Evolutionary conservation across 139 green algal species (phyloP).

Genomic region (Tetraselmis chui): DNA sequence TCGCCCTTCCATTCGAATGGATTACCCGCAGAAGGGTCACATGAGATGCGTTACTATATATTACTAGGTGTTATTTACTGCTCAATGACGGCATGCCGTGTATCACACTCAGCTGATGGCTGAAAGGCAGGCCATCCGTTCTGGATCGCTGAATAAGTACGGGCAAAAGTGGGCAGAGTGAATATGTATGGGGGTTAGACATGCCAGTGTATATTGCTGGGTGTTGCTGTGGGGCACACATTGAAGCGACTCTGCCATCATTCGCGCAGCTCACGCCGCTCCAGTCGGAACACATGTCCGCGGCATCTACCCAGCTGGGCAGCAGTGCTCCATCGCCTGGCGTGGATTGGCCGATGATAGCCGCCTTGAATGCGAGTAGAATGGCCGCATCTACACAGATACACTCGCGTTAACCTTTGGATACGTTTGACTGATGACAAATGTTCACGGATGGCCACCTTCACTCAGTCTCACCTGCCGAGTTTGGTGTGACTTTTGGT

Average conservation of each 20-base stretch:
- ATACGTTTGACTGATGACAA: background rate
- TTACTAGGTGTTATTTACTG: background rate
- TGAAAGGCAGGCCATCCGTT: too few species aligned
- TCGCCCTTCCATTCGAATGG: too few species aligned
- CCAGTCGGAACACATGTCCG: background rate
- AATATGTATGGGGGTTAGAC: background rate
- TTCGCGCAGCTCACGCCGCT: background rate
- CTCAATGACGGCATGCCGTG: background rate
- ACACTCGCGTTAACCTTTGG: background rate
- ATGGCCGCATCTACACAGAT: background rate
- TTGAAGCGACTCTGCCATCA: background rate
- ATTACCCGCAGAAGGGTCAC: background rate
- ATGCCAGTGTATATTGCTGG: background rate
- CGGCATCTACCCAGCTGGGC: background rate
- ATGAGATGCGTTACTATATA: background rate
- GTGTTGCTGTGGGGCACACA: background rate
- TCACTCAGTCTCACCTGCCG: background rate
- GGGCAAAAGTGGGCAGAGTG: background rate
- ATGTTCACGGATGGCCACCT: background rate
- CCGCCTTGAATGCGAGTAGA: background rate
- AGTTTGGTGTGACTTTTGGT: background rate
- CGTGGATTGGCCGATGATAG: background rate
- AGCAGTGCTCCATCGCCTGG: background rate
- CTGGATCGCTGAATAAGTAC: too few species aligned
- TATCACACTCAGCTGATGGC: too few species aligned